phyloP scores from a whole-genome alignment of 129 eudicot genomes.

The Dittrichia graveolens region DNA sequence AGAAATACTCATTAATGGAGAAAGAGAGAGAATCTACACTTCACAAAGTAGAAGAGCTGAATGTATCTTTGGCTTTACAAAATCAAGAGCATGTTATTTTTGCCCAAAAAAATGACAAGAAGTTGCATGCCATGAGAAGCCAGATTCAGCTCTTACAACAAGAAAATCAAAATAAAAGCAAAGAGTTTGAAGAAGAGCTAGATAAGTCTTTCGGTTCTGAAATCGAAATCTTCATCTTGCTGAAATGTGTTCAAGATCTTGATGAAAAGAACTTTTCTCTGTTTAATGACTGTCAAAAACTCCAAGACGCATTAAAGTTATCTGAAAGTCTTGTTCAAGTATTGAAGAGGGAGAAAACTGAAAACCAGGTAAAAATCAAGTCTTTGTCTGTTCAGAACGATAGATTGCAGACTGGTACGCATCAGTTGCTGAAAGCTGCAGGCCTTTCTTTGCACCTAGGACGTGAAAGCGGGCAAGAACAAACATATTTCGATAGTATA shows the following conservation, averaged over 20 bases:
- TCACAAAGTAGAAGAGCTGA: conserved; percentile 55
- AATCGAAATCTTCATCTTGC: conserved; percentile 61
- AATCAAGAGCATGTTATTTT: conserved; percentile 56
- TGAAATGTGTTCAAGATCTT: conserved; percentile 55
- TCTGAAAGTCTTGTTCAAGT: conserved; percentile 53
- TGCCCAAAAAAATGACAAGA: conserved; percentile 37
- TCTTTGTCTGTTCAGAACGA: conserved; percentile 56
- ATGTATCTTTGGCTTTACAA: conserved; percentile 56
- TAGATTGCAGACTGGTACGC: conserved; percentile 52
- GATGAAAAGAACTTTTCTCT: conserved; percentile 50
- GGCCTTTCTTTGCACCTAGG: conserved; percentile 41
- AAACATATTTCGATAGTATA: conserved; percentile 36
- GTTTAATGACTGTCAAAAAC: conserved; percentile 47
- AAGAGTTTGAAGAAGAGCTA: conserved; percentile 53
- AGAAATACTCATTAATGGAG: conserved; percentile 52
- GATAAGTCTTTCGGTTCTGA: conserved; percentile 60
- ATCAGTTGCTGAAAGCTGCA: conserved; percentile 49
- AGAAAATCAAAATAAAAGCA: conserved; percentile 44
- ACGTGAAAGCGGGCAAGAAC: conserved; percentile 44
- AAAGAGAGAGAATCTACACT: conserved; percentile 64
- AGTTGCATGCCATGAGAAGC: conserved; percentile 44
- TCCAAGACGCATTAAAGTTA: conserved; percentile 50
- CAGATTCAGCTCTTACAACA: conserved; percentile 52
- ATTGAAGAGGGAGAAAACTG: conserved; percentile 49
- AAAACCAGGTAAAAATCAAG: conserved; percentile 41